Conservation (phyloP, 2,329 filamentous ascomycete genomes). For the Fusarium dimerum region DNA sequence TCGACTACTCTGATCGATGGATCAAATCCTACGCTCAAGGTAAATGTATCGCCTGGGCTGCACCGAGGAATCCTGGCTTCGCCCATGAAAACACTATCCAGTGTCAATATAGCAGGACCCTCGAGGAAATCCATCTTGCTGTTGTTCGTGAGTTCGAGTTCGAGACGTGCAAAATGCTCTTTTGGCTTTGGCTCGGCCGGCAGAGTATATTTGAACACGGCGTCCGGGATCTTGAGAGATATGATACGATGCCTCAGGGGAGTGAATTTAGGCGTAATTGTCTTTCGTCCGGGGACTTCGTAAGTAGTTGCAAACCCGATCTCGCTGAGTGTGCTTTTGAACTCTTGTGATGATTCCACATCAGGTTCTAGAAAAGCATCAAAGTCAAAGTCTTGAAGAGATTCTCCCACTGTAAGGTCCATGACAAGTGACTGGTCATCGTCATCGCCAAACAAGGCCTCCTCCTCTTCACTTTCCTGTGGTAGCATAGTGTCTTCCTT, state of each 20-base stretch:
- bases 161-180: conserved; percentile 52
- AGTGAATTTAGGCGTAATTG: conserved; percentile 51
- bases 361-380: conserved; percentile 40
- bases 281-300: conserved; percentile 60
- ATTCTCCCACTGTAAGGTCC: conserved; percentile 1
- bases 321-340: conserved; percentile 54
- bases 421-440: too few relatives aligned
- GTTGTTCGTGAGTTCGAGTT: conserved; percentile 56
- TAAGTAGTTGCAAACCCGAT: conserved; percentile 62
- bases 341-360: conserved; percentile 29
- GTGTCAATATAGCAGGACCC: conserved; percentile 57
- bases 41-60: conserved; percentile 54
- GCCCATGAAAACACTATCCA: conserved; percentile 65
- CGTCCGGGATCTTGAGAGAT: conserved; percentile 50
- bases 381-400: conserved; percentile 29
- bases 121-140: conserved; percentile 57
- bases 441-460: too few relatives aligned
- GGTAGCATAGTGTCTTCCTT: too few relatives aligned
- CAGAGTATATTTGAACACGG: conserved; percentile 58
- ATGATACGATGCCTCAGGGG: conserved; percentile 61
- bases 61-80: conserved; percentile 57
- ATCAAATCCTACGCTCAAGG: conserved; percentile 59
- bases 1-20: conserved; percentile 58
- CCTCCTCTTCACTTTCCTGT: too few relatives aligned
- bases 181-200: conserved; percentile 61